Evolutionary conservation across 331 rosid species (phyloP), one percentile per base, ranked within the genome.

Genomic region (Phaseolus coccineus): DNA sequence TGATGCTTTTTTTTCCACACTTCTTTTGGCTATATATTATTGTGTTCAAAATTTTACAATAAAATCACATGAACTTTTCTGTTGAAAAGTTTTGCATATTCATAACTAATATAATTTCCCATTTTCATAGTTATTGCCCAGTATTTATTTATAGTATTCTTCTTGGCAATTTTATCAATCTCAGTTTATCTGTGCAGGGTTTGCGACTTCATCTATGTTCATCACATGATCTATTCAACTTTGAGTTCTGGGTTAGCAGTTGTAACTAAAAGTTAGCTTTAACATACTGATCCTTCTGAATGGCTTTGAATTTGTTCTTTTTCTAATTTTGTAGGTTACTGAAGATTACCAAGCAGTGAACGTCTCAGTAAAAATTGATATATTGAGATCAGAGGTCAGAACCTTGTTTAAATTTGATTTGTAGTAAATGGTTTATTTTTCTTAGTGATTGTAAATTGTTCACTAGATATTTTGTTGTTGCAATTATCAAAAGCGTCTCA

Each of bases 331-430:
- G 82, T 82, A 96, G 99, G 99, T 91, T 57, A 89, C 97, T 76
- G 94, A 91, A 83, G 98, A 93, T 84, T 96, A 91, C 87, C 98
- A 87, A 85, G 96, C 98, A n/a, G 99, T 96, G 78, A 96, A 90
- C 13, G 97, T 93, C 87, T 96, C 98, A 53, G 96, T 96, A 65
- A 93, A 91, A 79, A 53, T 85, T 70, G 94, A 90, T 81, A 61
- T 88, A 80, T 84, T 84, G 89, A 89, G 96, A 87, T 86, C 93
- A 52, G 98, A 89, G 92, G 96, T 91, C 69, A 85, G 91, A 61
- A 69, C 50, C 82, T 55, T 66, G 46, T 80, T 90, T 35, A 51
- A 48, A 72, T 84, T 56, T 55, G 77, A 84, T 77, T 59, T 69
- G 42, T 69, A 58, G 67, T 66, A 9, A 69, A 80, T 69, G 55